These are phyloP conservation scores for Hypoxylon trugodes DNA, from an alignment of 495 filamentous ascomycete species.

Conservation along the genomic window DNA sequence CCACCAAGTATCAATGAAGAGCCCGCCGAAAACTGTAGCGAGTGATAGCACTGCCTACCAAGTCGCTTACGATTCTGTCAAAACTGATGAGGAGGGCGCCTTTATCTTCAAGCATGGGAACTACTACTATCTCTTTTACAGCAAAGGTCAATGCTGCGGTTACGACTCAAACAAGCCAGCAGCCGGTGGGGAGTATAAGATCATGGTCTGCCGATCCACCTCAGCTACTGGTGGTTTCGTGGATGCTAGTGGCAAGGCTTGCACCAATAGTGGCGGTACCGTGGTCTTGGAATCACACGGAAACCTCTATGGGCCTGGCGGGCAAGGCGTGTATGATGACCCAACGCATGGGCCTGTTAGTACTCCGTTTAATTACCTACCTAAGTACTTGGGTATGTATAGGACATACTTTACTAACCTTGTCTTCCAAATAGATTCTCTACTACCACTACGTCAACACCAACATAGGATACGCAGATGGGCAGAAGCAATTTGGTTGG, in stretches of 20 bases:
- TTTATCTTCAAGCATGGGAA: conserved; percentile 63
- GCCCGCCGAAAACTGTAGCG: conserved; percentile 41
- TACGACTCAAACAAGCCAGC: conserved; percentile 60
- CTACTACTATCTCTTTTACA: conserved; percentile 76
- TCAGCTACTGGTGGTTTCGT: conserved; percentile 65
- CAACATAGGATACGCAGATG: conserved; percentile 68
- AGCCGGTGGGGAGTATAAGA: conserved; percentile 69
- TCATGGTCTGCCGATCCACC: conserved; percentile 68
- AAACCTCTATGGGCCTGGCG: conserved; percentile 74
- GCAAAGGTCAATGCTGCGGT: conserved; percentile 67
- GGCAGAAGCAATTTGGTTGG: conserved; percentile 72
- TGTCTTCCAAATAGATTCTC: conserved; percentile 57
- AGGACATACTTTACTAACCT: too few relatives aligned
- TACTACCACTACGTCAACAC: conserved; percentile 79
- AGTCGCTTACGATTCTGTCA: conserved; percentile 63
- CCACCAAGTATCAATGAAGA: conserved; percentile 66
- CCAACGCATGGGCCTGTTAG: conserved; percentile 46
- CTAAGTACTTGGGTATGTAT: neutral
- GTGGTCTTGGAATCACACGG: conserved; percentile 68
- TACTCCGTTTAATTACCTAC: conserved; percentile 21
- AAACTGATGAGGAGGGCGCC: conserved; percentile 65
- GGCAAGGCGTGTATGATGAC: conserved; percentile 61
- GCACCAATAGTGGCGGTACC: conserved; percentile 68
- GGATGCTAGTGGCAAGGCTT: conserved; percentile 65
- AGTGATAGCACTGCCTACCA: conserved; percentile 51